Base-by-base conservation (phyloP, 495 filamentous ascomycete genomes). In the Hypoxylon lienhwacheense region DNA sequence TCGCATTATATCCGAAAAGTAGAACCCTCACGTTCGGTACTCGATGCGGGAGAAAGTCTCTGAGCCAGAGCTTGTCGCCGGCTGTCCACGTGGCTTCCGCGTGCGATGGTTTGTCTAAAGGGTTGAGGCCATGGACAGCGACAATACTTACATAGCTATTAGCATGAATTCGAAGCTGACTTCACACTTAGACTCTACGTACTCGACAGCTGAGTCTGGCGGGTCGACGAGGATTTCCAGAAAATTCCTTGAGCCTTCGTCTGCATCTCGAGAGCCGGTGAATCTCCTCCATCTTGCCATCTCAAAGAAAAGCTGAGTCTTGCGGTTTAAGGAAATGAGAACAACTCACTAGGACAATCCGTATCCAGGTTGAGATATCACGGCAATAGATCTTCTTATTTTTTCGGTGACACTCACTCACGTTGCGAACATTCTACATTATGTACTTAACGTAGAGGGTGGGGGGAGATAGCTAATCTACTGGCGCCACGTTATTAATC, bases 91-190 rank as follows among this genome's bases (percentile, higher is more conserved):
- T 63, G 5, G 49, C 48, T 21, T 62, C 58, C 42, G 60, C 64
- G 43, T 64, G 65, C 2, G 51, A 65, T 14, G 40, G 17, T 43
- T 69, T 69, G 14, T 73, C 67, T 12, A 70, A 43, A 20, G 73
- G 71, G 19, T 63, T 67, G 11, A 84, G 62, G 16, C 76, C 76
- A 55, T 79, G 76, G n/a, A 79, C 56, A 15, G 70, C 70, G 34
- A 79, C 62, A 25, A 79, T 74, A 47, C 75, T 79, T 25, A 7
- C 36, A 10, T 16, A 6, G 8, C 15, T 11, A 20, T 48, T 44
- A 55, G 44, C 14, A 16, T 10, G 1, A 0, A 2, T 16, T 5
- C 7, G 1, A 11, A 6, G 35, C 2, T 5, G 7, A 22, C 7
- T 35, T n/a, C n/a, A n/a, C n/a, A n/a, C 2, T 14, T 10, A 11